These are phyloP conservation scores for Lithohypha guttulata DNA, from an alignment of 2,329 filamentous ascomycete genomes.

Conservation along the genomic window DNA sequence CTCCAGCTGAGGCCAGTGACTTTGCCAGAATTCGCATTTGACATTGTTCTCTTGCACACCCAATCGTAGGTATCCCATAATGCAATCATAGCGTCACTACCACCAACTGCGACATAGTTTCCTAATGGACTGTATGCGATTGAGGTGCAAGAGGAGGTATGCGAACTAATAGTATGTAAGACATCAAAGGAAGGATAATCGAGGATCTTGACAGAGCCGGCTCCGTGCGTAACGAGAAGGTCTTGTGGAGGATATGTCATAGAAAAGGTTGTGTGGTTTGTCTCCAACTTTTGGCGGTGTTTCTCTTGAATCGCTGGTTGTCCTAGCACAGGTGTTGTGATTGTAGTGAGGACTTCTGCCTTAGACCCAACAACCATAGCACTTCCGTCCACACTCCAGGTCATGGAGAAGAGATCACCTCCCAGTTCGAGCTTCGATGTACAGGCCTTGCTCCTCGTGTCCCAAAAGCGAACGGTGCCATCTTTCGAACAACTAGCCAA, in stretches of 20 bases:
- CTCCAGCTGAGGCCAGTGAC: constrained; percentile 40
- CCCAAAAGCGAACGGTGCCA: constrained; percentile 41
- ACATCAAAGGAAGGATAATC: constrained; percentile 36
- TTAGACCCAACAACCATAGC: constrained; percentile 38
- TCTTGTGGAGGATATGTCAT: constrained; percentile 33
- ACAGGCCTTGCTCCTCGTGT: constrained; percentile 39
- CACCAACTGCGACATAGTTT: constrained; percentile 39
- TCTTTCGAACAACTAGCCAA: constrained; percentile 40
- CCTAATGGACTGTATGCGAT: constrained; percentile 37
- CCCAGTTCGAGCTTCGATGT: constrained; percentile 39
- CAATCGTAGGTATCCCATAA: constrained; percentile 43
- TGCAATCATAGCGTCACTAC: constrained; percentile 39
- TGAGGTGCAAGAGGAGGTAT: constrained; percentile 39
- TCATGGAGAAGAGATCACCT: constrained; percentile 39
- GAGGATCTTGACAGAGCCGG: constrained; percentile 39
- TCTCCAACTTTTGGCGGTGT: constrained; percentile 37
- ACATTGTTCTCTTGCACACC: constrained; percentile 39
- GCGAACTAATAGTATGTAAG: constrained; percentile 37
- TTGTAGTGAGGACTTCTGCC: constrained; percentile 38
- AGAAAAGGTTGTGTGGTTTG: constrained; percentile 39
- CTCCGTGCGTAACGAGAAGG: constrained; percentile 43
- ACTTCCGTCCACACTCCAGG: constrained; percentile 39
- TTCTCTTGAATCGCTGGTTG: constrained; percentile 30
- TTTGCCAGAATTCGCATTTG: constrained; percentile 34
- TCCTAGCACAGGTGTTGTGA: constrained; percentile 33